phyloP scores from a whole-genome alignment of 192 early-diverging fungal species.

The Backusella parvicylindrica region DNA sequence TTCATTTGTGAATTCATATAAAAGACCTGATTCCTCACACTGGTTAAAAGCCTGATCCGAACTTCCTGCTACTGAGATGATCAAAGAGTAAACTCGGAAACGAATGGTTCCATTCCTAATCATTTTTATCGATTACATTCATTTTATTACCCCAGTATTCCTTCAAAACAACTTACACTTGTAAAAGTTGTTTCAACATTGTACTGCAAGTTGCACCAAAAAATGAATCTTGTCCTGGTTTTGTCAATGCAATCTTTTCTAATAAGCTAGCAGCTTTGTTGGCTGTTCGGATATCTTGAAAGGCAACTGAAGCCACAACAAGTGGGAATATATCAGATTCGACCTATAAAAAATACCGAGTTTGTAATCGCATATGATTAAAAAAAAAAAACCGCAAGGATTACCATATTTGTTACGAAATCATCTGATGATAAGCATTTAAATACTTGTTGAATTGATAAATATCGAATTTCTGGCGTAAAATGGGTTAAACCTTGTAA shows the following conservation, averaged over 20 bases:
- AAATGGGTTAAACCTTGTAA: constrained; percentile 30
- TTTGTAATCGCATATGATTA: background rate
- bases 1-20: constrained; percentile 32
- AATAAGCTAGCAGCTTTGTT: constrained; percentile 29
- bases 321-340: constrained; percentile 30
- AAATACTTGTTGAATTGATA: constrained; percentile 40
- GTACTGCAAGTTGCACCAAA: background rate
- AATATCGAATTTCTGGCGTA: constrained; percentile 34
- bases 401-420: constrained; percentile 31
- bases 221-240: constrained; percentile 7
- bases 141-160: background rate
- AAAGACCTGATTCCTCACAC: constrained; percentile 31
- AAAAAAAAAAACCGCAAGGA: background rate
- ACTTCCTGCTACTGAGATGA: constrained; percentile 27
- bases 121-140: background rate
- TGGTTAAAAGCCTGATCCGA: constrained; percentile 35
- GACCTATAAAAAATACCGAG: constrained; percentile 9
- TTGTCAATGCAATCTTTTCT: constrained; percentile 17
- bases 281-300: constrained; percentile 31
- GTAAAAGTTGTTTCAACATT: constrained; percentile 1
- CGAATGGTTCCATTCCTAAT: constrained; percentile 34
- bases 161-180: background rate
- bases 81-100: constrained; percentile 50
- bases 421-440: constrained; percentile 36
- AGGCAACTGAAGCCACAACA: constrained; percentile 29